These are phyloP conservation scores for Calocybe cyanea DNA, from an alignment of 768 basidiomycete genomes.

Conservation along the genomic window DNA sequence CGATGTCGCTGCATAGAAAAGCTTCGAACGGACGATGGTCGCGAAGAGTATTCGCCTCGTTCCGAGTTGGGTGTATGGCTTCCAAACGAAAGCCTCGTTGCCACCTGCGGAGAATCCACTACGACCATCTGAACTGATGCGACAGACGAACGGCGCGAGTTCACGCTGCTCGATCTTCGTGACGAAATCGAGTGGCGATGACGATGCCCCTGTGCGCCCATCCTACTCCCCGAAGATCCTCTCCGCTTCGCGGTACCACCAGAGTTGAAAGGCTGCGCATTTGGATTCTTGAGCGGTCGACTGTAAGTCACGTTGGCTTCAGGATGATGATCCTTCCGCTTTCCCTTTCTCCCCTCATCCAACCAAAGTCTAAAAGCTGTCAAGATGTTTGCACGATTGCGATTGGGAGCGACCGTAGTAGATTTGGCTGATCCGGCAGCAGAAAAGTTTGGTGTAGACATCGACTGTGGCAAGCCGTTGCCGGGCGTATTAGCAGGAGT, in stretches of 20 bases:
- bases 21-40: conserved; percentile 86
- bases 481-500: conserved; percentile 55
- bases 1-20: conserved; percentile 64
- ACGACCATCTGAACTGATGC: conserved; percentile 45
- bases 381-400: conserved; percentile 77
- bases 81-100: conserved; percentile 69
- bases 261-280: conserved; percentile 17
- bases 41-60: conserved; percentile 68
- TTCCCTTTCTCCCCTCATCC: conserved; percentile 86
- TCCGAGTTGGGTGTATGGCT: conserved; percentile 89
- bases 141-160: conserved; percentile 69
- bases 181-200: conserved; percentile 77
- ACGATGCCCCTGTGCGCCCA: conserved; percentile 40
- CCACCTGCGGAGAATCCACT: conserved; percentile 61
- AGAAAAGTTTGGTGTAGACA: conserved; percentile 40
- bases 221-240: conserved; percentile 28
- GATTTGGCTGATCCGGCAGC: conserved; percentile 19
- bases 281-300: conserved; percentile 12
- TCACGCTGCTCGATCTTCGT: conserved; percentile 86
- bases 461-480: conserved; percentile 39
- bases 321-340: conserved; percentile 54
- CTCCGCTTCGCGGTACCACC: conserved; percentile 46
- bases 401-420: conserved; percentile 28
- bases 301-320: conserved; percentile 25
- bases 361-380: conserved; percentile 90